Evolutionary conservation across 1,284 basidiomycete genomes (phyloP), one percentile per base, ranked within the genome.

Genomic region (Ganoderma resinaceum): DNA sequence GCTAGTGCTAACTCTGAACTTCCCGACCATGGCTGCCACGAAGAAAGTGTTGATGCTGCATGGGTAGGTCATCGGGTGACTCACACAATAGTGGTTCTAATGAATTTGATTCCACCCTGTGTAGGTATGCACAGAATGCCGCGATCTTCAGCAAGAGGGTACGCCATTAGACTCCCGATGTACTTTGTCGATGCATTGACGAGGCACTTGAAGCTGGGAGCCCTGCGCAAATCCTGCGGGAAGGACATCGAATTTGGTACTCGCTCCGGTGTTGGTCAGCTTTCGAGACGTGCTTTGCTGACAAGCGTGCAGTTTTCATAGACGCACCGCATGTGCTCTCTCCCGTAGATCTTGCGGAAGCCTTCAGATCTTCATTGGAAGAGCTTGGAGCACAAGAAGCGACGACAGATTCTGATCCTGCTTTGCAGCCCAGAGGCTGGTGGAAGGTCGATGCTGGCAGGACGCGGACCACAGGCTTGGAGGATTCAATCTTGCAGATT

Each of bases 91-190:
- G 12, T 53, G 18, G 23, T n/a, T 43, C 23, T 43, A 60, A 20
- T 59, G 18, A 49, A 20, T 12, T 23, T 12, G 23, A 23, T 26
- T 12, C 26, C 11, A 26, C 46, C 23, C 46, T 49, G 9, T 74
- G 73, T 70, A 95, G 95, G 26, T 95, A 93, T 78, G 89, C 93
- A 6, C 95, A 96, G 79, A 96, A 93, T 74, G 92, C 89, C 4
- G 82, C 76, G 62, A 91, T 95, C 73, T 93, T 95, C 80, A 91
- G 86, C 76, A 95, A 94, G 82, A 87, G 93, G 78, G 95, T 93
- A 68, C 75, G 87, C 20, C 16, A 8, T 16, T 26, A 37, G 79
- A 8, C 37, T 18, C 37, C 49, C 26, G 57, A 43, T 35, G 18
- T 46, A 26, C 46, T 12, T 11, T 26, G 18, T 31, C 8, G 16